These are phyloP conservation scores for Claviceps citrina DNA, from an alignment of 2,329 filamentous ascomycete genomes.

Conservation along the genomic window DNA sequence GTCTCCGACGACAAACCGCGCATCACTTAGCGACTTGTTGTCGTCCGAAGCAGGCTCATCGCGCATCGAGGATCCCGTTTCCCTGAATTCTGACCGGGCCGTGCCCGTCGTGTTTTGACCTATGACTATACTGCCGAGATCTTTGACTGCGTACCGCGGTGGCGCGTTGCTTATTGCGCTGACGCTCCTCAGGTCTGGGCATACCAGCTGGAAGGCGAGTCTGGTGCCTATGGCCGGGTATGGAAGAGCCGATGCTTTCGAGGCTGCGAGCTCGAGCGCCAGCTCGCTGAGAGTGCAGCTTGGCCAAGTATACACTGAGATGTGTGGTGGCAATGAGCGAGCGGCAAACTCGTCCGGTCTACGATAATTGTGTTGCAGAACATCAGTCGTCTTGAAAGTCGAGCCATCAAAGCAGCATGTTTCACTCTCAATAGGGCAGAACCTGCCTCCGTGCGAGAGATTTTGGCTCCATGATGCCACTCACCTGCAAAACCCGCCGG, in stretches of 20 bases:
- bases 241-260: slow-evolving; percentile 52
- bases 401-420: no score
- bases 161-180: slow-evolving; percentile 12
- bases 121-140: slow-evolving; percentile 70
- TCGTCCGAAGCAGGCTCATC: slow-evolving; percentile 48
- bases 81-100: slow-evolving; percentile 23
- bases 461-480: no score
- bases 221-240: slow-evolving; percentile 64
- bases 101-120: slow-evolving; percentile 39
- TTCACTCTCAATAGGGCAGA: no score
- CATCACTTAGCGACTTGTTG: slow-evolving; percentile 64
- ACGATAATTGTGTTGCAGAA: no score
- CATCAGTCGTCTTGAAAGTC: no score
- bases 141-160: slow-evolving; percentile 57
- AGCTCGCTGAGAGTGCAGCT: slow-evolving; percentile 70
- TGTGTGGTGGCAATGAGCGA: slow-evolving; percentile 43
- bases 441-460: neutral
- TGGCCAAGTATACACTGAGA: slow-evolving; percentile 77
- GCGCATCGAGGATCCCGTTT: slow-evolving; percentile 17
- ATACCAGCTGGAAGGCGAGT: slow-evolving; percentile 76
- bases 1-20: slow-evolving; percentile 75
- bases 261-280: slow-evolving; percentile 55
- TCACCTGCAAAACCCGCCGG: slow-evolving; percentile 54
- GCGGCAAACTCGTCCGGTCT: slow-evolving; percentile 58
- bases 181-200: slow-evolving; percentile 48